Percentiles rank a stretch among this genome's conserved stretches.
phyloP scores from a whole-genome alignment of 2,329 filamentous ascomycete genomes.

The Metarhizium album region DNA sequence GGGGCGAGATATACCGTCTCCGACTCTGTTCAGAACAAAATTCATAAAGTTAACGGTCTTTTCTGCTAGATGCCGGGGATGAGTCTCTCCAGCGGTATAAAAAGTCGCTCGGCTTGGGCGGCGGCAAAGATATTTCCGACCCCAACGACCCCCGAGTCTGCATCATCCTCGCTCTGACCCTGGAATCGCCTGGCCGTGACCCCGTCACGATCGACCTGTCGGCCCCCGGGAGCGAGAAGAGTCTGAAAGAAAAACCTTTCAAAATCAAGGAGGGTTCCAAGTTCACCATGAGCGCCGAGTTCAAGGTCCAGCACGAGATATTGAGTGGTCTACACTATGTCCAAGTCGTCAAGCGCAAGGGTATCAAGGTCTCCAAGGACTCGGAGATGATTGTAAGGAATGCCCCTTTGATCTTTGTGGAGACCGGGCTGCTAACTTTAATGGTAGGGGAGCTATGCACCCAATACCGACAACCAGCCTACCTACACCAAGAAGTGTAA shows the following conservation, averaged over 20 bases:
- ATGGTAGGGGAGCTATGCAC: constrained; percentile 74
- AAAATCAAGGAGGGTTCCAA: constrained; percentile 91
- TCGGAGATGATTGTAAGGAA: constrained; percentile 83
- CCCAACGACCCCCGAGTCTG: constrained; percentile 78
- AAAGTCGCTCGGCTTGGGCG: constrained; percentile 79
- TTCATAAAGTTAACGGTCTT: not conserved
- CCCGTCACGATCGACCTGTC: constrained; percentile 87
- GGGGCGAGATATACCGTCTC: not conserved
- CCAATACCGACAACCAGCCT: constrained; percentile 79
- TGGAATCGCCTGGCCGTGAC: constrained; percentile 71
- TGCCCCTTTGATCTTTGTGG: not conserved
- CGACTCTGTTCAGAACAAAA: not conserved
- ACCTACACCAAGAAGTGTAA: constrained; percentile 86
- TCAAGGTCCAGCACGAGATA: constrained; percentile 95
- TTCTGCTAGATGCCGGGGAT: constrained; percentile 53
- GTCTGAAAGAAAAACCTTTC: constrained; percentile 86
- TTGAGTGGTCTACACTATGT: constrained; percentile 92
- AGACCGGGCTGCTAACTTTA: not conserved
- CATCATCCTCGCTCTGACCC: constrained; percentile 83
- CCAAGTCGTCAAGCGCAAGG: constrained; percentile 85
- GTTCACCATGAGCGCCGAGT: constrained; percentile 90
- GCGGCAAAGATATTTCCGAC: constrained; percentile 61
- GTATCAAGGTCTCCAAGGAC: constrained; percentile 79
- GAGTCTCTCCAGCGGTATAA: constrained; percentile 98
- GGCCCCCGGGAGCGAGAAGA: constrained; percentile 57